phyloP scores from a whole-genome alignment of 208 protist species.

The Crithidia acanthocephali region DNA sequence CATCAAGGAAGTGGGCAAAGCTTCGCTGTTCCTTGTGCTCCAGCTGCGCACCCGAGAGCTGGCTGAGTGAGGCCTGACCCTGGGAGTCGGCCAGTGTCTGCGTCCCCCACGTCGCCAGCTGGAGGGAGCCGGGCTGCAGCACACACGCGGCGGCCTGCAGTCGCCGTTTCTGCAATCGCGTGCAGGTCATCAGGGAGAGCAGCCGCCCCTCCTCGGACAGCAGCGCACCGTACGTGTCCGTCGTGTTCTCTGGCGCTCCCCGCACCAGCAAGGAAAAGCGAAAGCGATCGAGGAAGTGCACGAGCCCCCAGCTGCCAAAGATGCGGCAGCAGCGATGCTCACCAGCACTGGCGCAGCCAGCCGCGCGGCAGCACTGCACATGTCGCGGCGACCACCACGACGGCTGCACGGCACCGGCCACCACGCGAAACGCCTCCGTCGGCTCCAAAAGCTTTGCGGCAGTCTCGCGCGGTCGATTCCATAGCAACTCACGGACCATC shows the following conservation, averaged over 20 bases:
- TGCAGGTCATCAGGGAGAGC: slow-evolving; percentile 27
- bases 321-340: slow-evolving; percentile 43
- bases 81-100: slow-evolving; percentile 28
- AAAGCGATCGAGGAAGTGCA: slow-evolving; percentile 61
- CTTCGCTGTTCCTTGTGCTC: neutral
- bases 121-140: slow-evolving; percentile 14
- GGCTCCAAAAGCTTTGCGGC: neutral
- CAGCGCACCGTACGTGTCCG: slow-evolving; percentile 20
- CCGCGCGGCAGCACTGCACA: slow-evolving; percentile 42
- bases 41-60: neutral
- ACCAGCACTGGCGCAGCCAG: slow-evolving; percentile 15
- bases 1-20: slow-evolving; percentile 9
- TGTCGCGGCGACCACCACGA: slow-evolving; percentile 34
- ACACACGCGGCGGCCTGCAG: slow-evolving; percentile 34
- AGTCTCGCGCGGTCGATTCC: slow-evolving; percentile 55
- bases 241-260: slow-evolving; percentile 27
- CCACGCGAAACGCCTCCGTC: neutral
- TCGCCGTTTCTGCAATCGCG: neutral
- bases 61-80: slow-evolving; percentile 12
- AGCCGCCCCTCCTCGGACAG: slow-evolving; percentile 28
- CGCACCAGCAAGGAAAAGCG: slow-evolving; percentile 62
- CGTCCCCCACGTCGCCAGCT: slow-evolving; percentile 29
- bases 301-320: slow-evolving; percentile 53
- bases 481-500: slow-evolving; percentile 74
- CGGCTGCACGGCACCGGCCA: neutral